Conservation (phyloP, 2,329 filamentous ascomycete genomes). For the Sporothrix brunneoviolacea region DNA sequence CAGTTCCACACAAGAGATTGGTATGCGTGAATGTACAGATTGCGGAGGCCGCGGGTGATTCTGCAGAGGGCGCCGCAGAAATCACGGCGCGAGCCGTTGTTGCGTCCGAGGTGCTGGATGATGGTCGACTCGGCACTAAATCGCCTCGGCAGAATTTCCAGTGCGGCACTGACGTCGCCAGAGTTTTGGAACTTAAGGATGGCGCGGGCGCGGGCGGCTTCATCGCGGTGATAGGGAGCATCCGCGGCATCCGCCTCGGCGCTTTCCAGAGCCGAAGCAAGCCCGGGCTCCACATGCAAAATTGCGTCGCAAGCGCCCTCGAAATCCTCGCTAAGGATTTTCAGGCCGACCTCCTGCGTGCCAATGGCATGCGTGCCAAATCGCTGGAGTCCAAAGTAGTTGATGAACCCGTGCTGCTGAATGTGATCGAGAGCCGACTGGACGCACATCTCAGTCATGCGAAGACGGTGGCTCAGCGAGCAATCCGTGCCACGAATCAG, state of each 20-base stretch:
- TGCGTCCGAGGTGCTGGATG: constrained; percentile 64
- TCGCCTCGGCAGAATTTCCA: constrained; percentile 65
- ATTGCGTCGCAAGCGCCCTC: constrained; percentile 73
- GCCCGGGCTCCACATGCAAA: constrained; percentile 61
- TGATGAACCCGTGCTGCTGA: constrained; percentile 75
- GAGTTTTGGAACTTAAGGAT: constrained; percentile 66
- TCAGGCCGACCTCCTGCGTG: constrained; percentile 77
- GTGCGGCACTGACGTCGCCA: constrained; percentile 51
- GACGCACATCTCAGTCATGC: constrained; percentile 43
- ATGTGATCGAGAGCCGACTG: constrained; percentile 59
- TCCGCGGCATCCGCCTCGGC: constrained; percentile 38
- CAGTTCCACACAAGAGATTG: constrained; percentile 94
- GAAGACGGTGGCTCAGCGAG: constrained; percentile 42
- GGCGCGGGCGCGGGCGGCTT: constrained; percentile 69
- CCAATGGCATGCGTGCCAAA: constrained; percentile 85
- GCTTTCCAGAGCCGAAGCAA: constrained; percentile 34
- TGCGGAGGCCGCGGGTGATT: constrained; percentile 73
- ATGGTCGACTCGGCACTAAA: constrained; percentile 76
- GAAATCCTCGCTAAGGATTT: constrained; percentile 76
- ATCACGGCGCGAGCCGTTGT: constrained; percentile 52
- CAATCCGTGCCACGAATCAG: constrained; percentile 42
- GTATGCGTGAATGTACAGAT: constrained; percentile 97
- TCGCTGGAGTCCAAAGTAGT: constrained; percentile 96
- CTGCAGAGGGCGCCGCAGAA: constrained; percentile 72
- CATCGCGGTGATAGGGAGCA: constrained; percentile 58